These are phyloP conservation scores for Penicillium sp. DNA, from an alignment of 2,329 filamentous ascomycete genomes.

Conservation along the genomic window DNA sequence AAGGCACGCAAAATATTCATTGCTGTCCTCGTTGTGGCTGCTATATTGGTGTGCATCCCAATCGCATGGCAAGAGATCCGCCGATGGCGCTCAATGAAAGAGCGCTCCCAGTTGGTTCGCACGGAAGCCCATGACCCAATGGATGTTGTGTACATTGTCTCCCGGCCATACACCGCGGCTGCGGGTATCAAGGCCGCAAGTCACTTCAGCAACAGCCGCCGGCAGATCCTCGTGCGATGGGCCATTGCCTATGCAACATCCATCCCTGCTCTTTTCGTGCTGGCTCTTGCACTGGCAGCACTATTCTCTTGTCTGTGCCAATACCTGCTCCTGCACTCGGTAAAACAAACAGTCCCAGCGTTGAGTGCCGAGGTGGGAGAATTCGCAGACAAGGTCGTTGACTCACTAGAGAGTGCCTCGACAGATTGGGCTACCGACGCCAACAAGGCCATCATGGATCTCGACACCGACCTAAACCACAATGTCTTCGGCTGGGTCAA, in stretches of 20 bases:
- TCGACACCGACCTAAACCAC: slow-evolving; percentile 72
- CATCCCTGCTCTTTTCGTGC: slow-evolving; percentile 76
- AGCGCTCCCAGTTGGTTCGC: slow-evolving; percentile 64
- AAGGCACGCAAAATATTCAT: slow-evolving; percentile 73
- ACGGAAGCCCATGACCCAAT: slow-evolving; percentile 70
- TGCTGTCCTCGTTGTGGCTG: slow-evolving; percentile 67
- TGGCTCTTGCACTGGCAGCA: slow-evolving; percentile 77
- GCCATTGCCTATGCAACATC: slow-evolving; percentile 84
- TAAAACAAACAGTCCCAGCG: slow-evolving; percentile 73
- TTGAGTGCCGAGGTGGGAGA: slow-evolving; percentile 71
- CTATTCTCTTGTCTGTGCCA: slow-evolving; percentile 81
- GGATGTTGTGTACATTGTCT: slow-evolving; percentile 85
- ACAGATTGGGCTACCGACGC: slow-evolving; percentile 71
- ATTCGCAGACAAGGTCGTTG: slow-evolving; percentile 76
- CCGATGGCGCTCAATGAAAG: slow-evolving; percentile 70
- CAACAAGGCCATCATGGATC: slow-evolving; percentile 66
- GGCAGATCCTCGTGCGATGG: slow-evolving; percentile 76
- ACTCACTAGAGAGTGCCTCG: slow-evolving; percentile 69
- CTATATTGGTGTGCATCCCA: slow-evolving; percentile 69
- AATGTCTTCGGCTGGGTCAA: slow-evolving; percentile 85
- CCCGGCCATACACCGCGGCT: slow-evolving; percentile 71
- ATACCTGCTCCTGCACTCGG: slow-evolving; percentile 67
- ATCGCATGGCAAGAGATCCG: slow-evolving; percentile 80
- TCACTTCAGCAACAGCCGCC: slow-evolving; percentile 59
- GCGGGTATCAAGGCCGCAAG: slow-evolving; percentile 68